Conservation (phyloP, 192 early-diverging fungal species). For the Ambispora gerdemannii region DNA sequence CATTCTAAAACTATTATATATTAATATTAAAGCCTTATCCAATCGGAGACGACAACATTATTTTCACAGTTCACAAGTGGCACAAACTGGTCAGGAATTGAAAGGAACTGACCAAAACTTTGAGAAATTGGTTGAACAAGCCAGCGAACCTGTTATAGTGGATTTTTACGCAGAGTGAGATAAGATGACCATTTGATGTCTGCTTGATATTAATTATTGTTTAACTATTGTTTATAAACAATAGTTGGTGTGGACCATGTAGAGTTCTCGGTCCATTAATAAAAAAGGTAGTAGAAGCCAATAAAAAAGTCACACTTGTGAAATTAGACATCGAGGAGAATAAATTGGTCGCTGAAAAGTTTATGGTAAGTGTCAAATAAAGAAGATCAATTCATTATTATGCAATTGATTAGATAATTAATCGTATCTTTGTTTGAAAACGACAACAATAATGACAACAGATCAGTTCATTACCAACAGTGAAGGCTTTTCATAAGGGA, state of each 20-base stretch:
- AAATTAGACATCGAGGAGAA: constrained; percentile 76
- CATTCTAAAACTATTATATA: too few species aligned
- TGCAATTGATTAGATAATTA: not conserved
- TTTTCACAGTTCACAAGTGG: constrained; percentile 34
- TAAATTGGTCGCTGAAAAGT: constrained; percentile 57
- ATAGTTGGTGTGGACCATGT: constrained; percentile 84
- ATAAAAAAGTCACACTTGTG: constrained; percentile 67
- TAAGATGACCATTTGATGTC: not conserved
- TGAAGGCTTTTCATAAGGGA: constrained; percentile 65
- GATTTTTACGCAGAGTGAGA: constrained; percentile 78
- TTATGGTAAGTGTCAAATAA: constrained; percentile 45
- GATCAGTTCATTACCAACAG: constrained; percentile 72
- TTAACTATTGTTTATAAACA: not conserved
- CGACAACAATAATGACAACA: constrained; percentile 23
- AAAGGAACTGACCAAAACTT: constrained; percentile 62
- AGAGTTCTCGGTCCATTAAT: constrained; percentile 71
- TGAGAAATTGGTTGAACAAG: constrained; percentile 51
- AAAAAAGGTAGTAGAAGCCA: constrained; percentile 55
- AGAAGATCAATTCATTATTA: not conserved
- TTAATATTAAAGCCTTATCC: too few species aligned
- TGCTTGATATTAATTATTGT: not conserved
- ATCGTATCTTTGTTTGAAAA: constrained; percentile 2
- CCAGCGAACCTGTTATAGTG: constrained; percentile 69
- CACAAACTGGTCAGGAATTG: constrained; percentile 46
- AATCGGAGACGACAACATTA: too few species aligned